phyloP scores from a whole-genome alignment of 495 filamentous ascomycete genomes.

The Penicillium maclennaniae region DNA sequence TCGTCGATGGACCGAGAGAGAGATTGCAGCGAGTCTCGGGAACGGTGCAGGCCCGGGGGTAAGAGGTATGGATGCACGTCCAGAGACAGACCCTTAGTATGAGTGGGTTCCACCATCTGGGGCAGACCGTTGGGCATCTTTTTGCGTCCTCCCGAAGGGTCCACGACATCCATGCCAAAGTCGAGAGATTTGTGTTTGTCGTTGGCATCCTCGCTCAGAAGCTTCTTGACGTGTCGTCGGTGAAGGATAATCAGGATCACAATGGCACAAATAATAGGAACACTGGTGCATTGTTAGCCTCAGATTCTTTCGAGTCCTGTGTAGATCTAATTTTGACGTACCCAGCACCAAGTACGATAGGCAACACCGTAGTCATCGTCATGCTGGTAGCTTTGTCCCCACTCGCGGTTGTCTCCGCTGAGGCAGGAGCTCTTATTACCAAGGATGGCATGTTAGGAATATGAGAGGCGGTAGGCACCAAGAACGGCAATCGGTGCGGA shows the following conservation, averaged over 20 bases:
- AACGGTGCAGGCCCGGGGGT: slow-evolving; percentile 73
- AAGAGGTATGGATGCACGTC: slow-evolving; percentile 78
- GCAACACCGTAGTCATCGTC: slow-evolving; percentile 57
- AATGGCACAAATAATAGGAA: slow-evolving; percentile 68
- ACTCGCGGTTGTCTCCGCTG: slow-evolving; percentile 9
- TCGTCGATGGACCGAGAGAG: slow-evolving; percentile 71
- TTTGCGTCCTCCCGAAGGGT: slow-evolving; percentile 31
- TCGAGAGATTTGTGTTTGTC: slow-evolving; percentile 92
- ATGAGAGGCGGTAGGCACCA: slow-evolving; percentile 12
- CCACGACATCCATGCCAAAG: slow-evolving; percentile 69
- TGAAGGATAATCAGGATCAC: slow-evolving; percentile 72
- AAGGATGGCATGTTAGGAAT: slow-evolving; percentile 21
- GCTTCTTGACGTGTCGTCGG: slow-evolving; percentile 66
- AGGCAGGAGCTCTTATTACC: slow-evolving; percentile 26
- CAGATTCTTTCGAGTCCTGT: neutral
- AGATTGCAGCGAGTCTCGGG: slow-evolving; percentile 80
- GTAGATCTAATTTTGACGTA: slow-evolving; percentile 47
- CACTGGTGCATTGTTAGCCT: slow-evolving; percentile 48
- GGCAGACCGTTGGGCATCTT: slow-evolving; percentile 31
- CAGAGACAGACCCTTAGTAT: slow-evolving; percentile 73
- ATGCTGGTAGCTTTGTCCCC: slow-evolving; percentile 44
- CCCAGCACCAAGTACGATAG: slow-evolving; percentile 78
- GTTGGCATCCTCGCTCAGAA: slow-evolving; percentile 72
- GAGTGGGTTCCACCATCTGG: slow-evolving; percentile 36
- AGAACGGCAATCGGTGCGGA: slow-evolving; percentile 21